These are phyloP conservation scores for Tolypocladium paradoxum DNA, from an alignment of 2,329 filamentous ascomycete species.

Conservation along the genomic window DNA sequence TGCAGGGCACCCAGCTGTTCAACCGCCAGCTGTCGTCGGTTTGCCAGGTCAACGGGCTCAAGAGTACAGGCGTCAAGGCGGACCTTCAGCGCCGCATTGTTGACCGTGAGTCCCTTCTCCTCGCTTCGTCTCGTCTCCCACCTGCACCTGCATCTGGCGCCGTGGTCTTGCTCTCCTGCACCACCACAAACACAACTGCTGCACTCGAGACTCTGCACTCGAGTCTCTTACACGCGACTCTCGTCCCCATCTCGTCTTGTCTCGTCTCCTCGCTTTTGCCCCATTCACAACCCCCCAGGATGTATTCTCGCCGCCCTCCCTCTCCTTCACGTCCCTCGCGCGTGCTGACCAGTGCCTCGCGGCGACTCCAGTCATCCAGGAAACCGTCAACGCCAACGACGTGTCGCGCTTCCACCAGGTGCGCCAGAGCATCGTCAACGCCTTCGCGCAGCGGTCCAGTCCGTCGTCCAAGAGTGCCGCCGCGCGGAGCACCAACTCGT, in stretches of 20 bases:
- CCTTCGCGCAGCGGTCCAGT: slow-evolving; percentile 17
- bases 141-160: background rate
- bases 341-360: slow-evolving; percentile 1
- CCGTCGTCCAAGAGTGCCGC: slow-evolving; percentile 10
- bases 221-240: background rate
- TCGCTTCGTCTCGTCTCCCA: slow-evolving; percentile 1
- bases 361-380: slow-evolving; percentile 27
- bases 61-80: slow-evolving; percentile 75
- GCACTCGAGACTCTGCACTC: background rate
- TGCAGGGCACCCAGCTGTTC: slow-evolving; percentile 33
- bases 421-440: slow-evolving; percentile 29
- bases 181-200: background rate
- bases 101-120: slow-evolving; percentile 50
- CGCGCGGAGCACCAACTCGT: slow-evolving; percentile 1
- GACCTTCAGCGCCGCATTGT: slow-evolving; percentile 70
- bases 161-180: background rate
- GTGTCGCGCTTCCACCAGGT: slow-evolving; percentile 31
- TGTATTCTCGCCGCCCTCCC: background rate
- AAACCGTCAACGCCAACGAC: slow-evolving; percentile 25
- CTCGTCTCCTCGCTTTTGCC: background rate
- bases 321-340: background rate
- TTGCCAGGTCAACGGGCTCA: slow-evolving; percentile 62
- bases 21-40: slow-evolving; percentile 64
- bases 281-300: background rate
- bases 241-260: background rate